phyloP scores from a whole-genome alignment of 441 rosid species.

The Gossypium davidsonii region DNA sequence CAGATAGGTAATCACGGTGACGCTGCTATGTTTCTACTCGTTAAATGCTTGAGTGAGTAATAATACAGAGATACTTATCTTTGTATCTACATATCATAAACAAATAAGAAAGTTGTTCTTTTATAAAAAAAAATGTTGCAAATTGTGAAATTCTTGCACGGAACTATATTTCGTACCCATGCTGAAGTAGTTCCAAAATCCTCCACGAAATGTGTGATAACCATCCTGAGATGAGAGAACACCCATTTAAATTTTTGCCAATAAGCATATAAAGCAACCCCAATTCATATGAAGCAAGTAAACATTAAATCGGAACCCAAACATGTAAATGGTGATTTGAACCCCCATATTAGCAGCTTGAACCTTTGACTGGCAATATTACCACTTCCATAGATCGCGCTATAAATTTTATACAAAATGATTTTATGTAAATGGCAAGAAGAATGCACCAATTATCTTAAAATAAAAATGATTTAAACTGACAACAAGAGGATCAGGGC shows the following conservation, averaged over 20 bases:
- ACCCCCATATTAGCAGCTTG: slow-evolving; percentile 5
- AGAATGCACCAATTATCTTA: neutral
- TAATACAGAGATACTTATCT: neutral
- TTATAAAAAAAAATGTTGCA: neutral
- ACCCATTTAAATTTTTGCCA: neutral
- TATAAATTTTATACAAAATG: neutral
- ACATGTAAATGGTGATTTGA: neutral
- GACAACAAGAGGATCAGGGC: neutral
- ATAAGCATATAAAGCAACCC: slow-evolving; percentile 8
- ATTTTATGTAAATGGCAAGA: neutral
- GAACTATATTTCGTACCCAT: slow-evolving; percentile 33
- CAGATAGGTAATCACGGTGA: neutral
- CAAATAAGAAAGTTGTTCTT: neutral
- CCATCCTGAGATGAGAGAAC: slow-evolving; percentile 29
- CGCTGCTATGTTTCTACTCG: neutral
- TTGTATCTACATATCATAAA: neutral
- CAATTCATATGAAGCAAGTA: neutral
- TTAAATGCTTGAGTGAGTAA: neutral
- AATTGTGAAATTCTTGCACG: neutral
- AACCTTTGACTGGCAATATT: neutral
- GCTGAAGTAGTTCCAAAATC: slow-evolving; percentile 58
- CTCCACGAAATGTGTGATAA: slow-evolving; percentile 46
- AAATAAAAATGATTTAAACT: neutral
- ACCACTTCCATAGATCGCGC: neutral
- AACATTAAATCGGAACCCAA: neutral